Percentiles rank a stretch among this genome's conserved stretches.
phyloP scores from a whole-genome alignment of 2,329 filamentous ascomycete species.

The Periconia macrospinosa region DNA sequence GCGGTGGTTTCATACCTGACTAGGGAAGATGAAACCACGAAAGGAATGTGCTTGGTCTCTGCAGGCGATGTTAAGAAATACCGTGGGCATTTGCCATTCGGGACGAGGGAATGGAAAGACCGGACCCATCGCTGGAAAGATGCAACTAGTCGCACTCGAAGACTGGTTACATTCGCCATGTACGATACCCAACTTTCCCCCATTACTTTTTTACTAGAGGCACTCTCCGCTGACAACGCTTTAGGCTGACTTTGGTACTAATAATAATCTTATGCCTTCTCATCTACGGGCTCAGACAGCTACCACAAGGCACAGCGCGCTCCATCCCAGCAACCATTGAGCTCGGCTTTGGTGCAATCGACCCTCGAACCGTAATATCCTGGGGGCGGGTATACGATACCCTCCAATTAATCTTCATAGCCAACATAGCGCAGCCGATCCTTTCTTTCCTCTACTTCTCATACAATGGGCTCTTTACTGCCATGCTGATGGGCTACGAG shows the following conservation, averaged over 20 bases:
- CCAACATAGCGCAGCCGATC: constrained; percentile 52
- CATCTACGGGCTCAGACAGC: constrained; percentile 1
- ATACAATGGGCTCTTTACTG: constrained; percentile 51
- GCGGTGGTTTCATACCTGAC: constrained; percentile 22
- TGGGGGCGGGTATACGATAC: not conserved
- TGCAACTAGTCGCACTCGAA: constrained; percentile 14
- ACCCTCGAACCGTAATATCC: constrained; percentile 9
- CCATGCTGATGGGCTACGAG: constrained; percentile 51
- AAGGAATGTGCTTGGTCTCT: constrained; percentile 16
- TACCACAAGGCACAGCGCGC: not conserved
- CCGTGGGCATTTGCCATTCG: constrained; percentile 3
- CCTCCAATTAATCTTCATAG: constrained; percentile 25
- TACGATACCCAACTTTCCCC: not conserved
- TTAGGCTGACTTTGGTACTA: not conserved
- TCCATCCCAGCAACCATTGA: too few relatives aligned
- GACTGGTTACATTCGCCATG: not conserved
- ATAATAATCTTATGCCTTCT: not conserved
- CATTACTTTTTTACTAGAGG: not conserved
- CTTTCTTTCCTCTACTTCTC: constrained; percentile 51
- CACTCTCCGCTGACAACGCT: not conserved
- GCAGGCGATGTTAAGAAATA: constrained; percentile 6
- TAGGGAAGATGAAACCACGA: constrained; percentile 11
- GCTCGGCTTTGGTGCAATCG: constrained; percentile 15
- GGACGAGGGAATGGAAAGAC: constrained; percentile 10
- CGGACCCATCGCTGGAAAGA: constrained; percentile 12